These are phyloP conservation scores for Phytophthora idaei DNA, from an alignment of 352 stramenopile species.

Conservation along the genomic window DNA sequence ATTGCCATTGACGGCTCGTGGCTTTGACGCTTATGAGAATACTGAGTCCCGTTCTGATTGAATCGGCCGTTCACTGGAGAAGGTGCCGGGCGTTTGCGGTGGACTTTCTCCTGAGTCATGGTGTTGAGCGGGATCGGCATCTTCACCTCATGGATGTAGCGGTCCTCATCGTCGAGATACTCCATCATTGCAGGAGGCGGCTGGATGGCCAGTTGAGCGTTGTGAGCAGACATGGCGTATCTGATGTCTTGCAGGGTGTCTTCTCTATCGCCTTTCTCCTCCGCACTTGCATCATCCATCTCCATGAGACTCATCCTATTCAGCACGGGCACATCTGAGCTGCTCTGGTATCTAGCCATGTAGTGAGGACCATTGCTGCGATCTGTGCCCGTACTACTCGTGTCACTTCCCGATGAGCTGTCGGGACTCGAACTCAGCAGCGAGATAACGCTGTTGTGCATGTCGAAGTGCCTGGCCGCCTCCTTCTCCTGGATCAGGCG, in stretches of 20 bases:
- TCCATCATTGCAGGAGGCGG: conserved; percentile 16
- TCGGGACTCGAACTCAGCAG: conserved; percentile 36
- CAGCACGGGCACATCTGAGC: conserved; percentile 34
- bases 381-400: conserved; percentile 40
- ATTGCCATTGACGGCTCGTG: conserved; percentile 15
- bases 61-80: conserved; percentile 33
- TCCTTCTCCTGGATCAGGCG: conserved; percentile 21
- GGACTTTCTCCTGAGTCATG: conserved; percentile 53
- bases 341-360: conserved; percentile 10
- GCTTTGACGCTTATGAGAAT: conserved; percentile 43
- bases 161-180: conserved; percentile 27
- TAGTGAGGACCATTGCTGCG: conserved; percentile 19
- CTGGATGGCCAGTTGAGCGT: conserved; percentile 21
- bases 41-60: conserved; percentile 34
- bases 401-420: conserved; percentile 40
- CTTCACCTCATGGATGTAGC: conserved; percentile 33
- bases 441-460: conserved; percentile 36
- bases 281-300: conserved; percentile 1
- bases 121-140: conserved; percentile 45
- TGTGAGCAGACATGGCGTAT: conserved; percentile 15
- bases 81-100: conserved; percentile 47
- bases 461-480: conserved; percentile 28
- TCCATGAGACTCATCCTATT: conserved; percentile 51
- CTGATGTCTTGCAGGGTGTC: background rate
- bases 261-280: conserved; percentile 25